A percentile compares a stretch with the other conserved stretches of the same genome.
Evolutionary conservation across 176 grass and related monocot species (phyloP).

Genomic region (Coix lacrymajobi): DNA sequence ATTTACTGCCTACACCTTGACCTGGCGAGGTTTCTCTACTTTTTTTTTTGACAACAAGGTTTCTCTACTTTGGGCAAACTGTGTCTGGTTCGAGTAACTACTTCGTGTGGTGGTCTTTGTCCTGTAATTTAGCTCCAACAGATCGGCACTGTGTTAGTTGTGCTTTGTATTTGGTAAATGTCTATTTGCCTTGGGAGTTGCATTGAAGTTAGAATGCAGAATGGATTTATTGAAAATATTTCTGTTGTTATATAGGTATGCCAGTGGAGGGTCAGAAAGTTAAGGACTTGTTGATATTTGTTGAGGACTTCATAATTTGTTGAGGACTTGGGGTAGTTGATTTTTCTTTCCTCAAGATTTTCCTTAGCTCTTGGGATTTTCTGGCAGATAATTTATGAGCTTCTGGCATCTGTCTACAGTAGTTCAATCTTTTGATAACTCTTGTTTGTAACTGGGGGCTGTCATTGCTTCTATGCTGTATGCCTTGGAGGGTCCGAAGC

Average conservation of each 20-base stretch:
- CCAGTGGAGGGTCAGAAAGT: background rate
- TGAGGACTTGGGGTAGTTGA: background rate
- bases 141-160: background rate
- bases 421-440: background rate
- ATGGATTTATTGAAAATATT: background rate
- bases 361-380: background rate
- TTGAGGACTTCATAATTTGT: background rate
- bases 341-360: background rate
- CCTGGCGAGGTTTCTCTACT: background rate
- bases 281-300: too few species aligned
- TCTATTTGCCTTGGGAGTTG: background rate
- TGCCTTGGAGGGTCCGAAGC: background rate
- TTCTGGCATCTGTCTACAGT: conserved; percentile 5
- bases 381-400: conserved; percentile 9
- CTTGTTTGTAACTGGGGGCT: background rate
- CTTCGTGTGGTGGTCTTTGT: background rate
- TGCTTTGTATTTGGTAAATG: background rate
- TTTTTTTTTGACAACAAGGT: too few species aligned
- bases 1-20: background rate
- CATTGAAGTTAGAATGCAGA: background rate
- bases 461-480: background rate
- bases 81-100: background rate
- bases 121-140: background rate
- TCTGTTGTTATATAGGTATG: background rate
- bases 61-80: background rate